Evolutionary conservation across 2,329 filamentous ascomycete species (phyloP).

Genomic region (Fusarium sp.): DNA sequence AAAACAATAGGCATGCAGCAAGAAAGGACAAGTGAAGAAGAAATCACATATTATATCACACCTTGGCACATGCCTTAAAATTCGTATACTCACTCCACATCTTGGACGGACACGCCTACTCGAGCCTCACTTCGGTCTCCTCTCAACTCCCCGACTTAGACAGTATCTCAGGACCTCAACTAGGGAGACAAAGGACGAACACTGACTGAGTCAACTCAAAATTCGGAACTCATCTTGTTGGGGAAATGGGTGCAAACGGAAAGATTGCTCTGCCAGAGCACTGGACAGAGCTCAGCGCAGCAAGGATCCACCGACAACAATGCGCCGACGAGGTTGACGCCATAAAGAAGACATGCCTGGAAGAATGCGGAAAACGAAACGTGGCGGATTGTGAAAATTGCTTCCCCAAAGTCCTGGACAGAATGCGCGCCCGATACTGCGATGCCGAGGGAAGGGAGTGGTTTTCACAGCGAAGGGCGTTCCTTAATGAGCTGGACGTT

Average conservation of each 20-base stretch:
- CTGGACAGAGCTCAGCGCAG: conserved; percentile 57
- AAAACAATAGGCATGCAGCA: conserved; percentile 26
- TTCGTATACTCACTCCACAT: not conserved
- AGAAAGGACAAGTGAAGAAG: conserved; percentile 1
- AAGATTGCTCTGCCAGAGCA: conserved; percentile 55
- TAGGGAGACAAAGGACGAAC: not conserved
- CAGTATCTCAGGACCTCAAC: conserved; percentile 1
- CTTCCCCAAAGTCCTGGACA: conserved; percentile 63
- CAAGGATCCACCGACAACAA: conserved; percentile 51
- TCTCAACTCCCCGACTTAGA: conserved; percentile 3
- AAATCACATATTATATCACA: not conserved
- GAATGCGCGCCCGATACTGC: conserved; percentile 58
- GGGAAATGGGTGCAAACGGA: conserved; percentile 46
- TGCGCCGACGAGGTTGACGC: conserved; percentile 60
- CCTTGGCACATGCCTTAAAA: too few species aligned
- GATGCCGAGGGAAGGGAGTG: conserved; percentile 61
- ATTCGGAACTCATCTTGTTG: not conserved
- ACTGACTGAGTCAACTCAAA: not conserved
- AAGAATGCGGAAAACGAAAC: conserved; percentile 60
- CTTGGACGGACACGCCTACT: not conserved
- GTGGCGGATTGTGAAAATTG: conserved; percentile 64
- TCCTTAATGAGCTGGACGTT: conserved; percentile 65
- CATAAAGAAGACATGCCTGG: conserved; percentile 60
- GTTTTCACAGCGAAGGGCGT: conserved; percentile 65
- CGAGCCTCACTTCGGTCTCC: not conserved